Base-by-base conservation (phyloP, 2,329 filamentous ascomycete species). In the Fusarium incarnatum region DNA sequence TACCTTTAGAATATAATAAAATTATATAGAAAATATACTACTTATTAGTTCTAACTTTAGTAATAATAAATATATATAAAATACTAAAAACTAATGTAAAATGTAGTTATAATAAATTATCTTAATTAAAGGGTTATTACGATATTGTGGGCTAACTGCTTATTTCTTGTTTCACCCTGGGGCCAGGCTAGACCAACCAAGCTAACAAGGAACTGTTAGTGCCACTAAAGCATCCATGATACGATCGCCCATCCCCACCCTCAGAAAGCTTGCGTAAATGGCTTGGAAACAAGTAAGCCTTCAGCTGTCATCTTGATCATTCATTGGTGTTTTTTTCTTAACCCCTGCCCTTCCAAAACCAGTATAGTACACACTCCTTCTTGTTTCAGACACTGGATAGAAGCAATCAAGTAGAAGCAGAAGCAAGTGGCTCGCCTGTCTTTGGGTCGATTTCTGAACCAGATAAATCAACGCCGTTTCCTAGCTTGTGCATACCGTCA, bases 401-500 rank as follows among this genome's bases (percentile, higher is more conserved):
- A 52, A 41, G 23, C 32, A 27, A n/a, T 16, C 34, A 27, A 11
- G 41, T 23, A 44, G 41, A 44, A 23, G 40, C 12, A 22, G 66
- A 54, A 20, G 37, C 15, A 50, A 28, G 23, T 13, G 52, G 20
- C 42, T 74, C 58, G 25, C 63, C 42, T 11, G 40, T 64, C 52
- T 64, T 48, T 37, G 27, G 8, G 34, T 70, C 40, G 16, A 61
- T 40, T 11, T 65, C 41, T 18, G 59, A 42, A 2, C 82, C 83
- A 1, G 83, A 81, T 48, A 82, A 46, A 63, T 84, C 82, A 6
- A 63, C 71, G 0, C 70, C 1, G 83, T 83, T 16, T 64, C 30
- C 10, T n/a, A 83, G 60, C 6, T 50, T 68, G 11, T 79, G 73
- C 32, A 73, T 41, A 3, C 83, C 83, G 60, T 85, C 79, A 12